Base-by-base conservation (phyloP, 331 rosid genomes). In the Acacia pycnantha region DNA sequence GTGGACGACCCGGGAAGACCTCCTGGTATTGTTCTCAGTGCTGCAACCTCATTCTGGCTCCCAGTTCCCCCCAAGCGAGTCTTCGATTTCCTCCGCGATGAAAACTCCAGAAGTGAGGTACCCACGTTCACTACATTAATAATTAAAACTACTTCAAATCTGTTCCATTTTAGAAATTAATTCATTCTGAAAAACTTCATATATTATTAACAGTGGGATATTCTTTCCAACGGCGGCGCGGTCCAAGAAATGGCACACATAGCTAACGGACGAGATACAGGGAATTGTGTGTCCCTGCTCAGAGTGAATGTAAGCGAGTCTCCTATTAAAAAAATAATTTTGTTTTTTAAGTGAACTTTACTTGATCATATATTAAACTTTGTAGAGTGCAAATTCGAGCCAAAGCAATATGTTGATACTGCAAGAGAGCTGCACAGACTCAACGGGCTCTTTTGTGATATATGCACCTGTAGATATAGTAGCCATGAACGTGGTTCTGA, bases 181-280 rank as follows among this genome's bases (percentile, higher is more conserved):
- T 58, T 58, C 14, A 58, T 33, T 29, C 44, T 65, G 44, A 65
- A 33, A 33, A 8, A 16, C 5, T 1, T 27, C 33, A 4, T 58
- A 6, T 58, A 16, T n/a, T 2, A 58, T 27, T 67, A 11, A 80
- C 86, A 96, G 99, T 96, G 99, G 99, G 99, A 96, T 66, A 94
- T 96, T 84, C 99, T 96, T 64, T 94, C 99, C 2, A 94, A 96
- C 40, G 98, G 98, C 0, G 97, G 98, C 76, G 92, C 82, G 46
- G 97, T 94, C 53, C 98, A 94, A 90, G 98, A 94, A 89, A 94
- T 96, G 97, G 98, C 97, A 13, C 99, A 96, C 83, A 94, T 96
- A 62, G 98, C 99, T 44, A 94, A 94, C 16, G 99, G 98, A 47
- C 79, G 93, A 4, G 97, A 96, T 16, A 92, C 97, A 0, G 99